phyloP scores from a whole-genome alignment of 73 alveolate genomes.

The Uronychia binucleata region DNA sequence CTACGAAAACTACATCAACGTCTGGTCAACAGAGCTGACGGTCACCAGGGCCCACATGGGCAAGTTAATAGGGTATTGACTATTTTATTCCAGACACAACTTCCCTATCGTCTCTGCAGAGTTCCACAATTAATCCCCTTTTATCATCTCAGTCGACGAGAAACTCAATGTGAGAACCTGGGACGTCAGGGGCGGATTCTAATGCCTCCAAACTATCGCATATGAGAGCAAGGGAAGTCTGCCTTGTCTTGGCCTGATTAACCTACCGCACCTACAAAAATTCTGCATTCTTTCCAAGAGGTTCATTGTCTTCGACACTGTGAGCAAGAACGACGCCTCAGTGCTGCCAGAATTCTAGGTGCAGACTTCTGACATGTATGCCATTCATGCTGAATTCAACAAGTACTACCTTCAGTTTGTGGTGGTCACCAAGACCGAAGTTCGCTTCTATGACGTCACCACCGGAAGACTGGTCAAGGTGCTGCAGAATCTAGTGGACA shows the following conservation, averaged over 20 bases:
- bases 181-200: slow-evolving; percentile 74
- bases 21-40: slow-evolving; percentile 85
- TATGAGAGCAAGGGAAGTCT: slow-evolving; percentile 38
- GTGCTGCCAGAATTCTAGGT: not conserved
- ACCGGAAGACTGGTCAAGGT: slow-evolving; percentile 79
- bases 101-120: slow-evolving; percentile 84
- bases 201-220: slow-evolving; percentile 73
- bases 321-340: slow-evolving; percentile 28
- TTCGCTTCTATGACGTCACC: slow-evolving; percentile 71
- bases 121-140: slow-evolving; percentile 75
- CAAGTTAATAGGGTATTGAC: slow-evolving; percentile 84
- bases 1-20: slow-evolving; percentile 89
- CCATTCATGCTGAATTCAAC: slow-evolving; percentile 78
- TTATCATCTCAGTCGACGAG: slow-evolving; percentile 84
- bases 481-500: slow-evolving; percentile 68
- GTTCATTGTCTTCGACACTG: slow-evolving; percentile 47
- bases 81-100: slow-evolving; percentile 58
- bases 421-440: slow-evolving; percentile 76
- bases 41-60: slow-evolving; percentile 77
- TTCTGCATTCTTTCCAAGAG: slow-evolving; percentile 54
- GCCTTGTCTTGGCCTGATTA: slow-evolving; percentile 45
- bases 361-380: slow-evolving; percentile 59
- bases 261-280: slow-evolving; percentile 43
- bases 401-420: slow-evolving; percentile 73
- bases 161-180: slow-evolving; percentile 86